Evolutionary conservation across 495 filamentous ascomycete species (phyloP).

Genomic region (Xylaria telfairii): DNA sequence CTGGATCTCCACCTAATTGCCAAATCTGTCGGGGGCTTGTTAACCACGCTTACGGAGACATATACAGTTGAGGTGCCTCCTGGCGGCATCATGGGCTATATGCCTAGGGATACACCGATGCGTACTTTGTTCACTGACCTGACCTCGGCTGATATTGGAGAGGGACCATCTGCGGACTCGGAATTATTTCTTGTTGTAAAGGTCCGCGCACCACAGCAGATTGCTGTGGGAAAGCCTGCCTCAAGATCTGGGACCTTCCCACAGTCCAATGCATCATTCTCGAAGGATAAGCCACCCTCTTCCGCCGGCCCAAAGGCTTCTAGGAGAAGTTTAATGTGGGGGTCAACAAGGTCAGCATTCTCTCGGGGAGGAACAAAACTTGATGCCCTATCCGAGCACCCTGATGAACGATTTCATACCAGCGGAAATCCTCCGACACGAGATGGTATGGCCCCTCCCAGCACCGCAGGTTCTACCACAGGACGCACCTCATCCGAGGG

Average conservation of each 20-base stretch:
- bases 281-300: constrained; percentile 51
- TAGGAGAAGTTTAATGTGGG: constrained; percentile 87
- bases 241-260: constrained; percentile 52
- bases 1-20: constrained; percentile 81
- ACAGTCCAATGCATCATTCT: constrained; percentile 42
- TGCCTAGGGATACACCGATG: constrained; percentile 66
- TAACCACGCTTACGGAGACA: constrained; percentile 78
- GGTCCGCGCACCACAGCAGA: constrained; percentile 68
- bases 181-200: constrained; percentile 86
- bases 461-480: constrained; percentile 59
- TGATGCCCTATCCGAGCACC: constrained; percentile 55
- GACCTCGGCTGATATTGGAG: constrained; percentile 80
- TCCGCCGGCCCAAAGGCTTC: constrained; percentile 61
- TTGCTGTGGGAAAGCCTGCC: constrained; percentile 52
- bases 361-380: constrained; percentile 54
- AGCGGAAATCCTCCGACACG: constrained; percentile 44
- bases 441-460: constrained; percentile 57
- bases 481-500: constrained; percentile 54
- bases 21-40: constrained; percentile 63
- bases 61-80: constrained; percentile 81
- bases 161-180: constrained; percentile 66
- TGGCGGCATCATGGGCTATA: constrained; percentile 67
- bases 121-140: constrained; percentile 90
- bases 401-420: constrained; percentile 46
- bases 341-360: constrained; percentile 56